Evolutionary conservation across 805 yeast species (phyloP), one percentile per base, ranked within the genome.

Genomic region (Metschnikowia aberdeeniae): DNA sequence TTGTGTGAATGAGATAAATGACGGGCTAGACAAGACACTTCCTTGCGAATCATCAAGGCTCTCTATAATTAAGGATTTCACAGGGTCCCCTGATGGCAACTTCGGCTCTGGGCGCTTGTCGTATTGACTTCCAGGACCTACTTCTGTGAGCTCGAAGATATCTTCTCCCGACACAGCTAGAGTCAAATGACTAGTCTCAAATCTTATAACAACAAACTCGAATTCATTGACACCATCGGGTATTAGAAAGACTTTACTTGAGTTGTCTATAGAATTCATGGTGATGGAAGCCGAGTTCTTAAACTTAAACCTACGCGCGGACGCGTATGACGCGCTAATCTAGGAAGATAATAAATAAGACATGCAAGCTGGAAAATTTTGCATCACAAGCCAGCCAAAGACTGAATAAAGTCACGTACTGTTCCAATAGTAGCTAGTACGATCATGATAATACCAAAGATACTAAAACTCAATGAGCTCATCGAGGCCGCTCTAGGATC

Each of bases 401-500:
- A 53, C 47, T 71, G 69, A 10, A 80, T 63, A 5, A 75, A 54
- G n/a, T 65, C 62, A 32, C 66, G 51, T 0, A 71, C 55, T 5
- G 63, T 64, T 0, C 67, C 70, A 34, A 86, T 78, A 39, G 86
- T 81, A 9, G 84, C 78, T 61, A 86, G 51, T 4, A 86, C 70
- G 35, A 86, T 80, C 87, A 86, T 81, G 12, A 80, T 60, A 0
- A 89, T 80, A 5, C 95, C 95, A 59, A 78, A 86, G 17, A 84
- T 59, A 17, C 83, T 80, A 63, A 86, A 86, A 50, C 86, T 75
- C 55, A 86, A 70, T 5, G 84, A 76, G 49, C 88, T 80, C 74
- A 86, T 78, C 3, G 89, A 87, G 1, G 89, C 90, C 12, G 93
- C 92, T 53, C 92, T 69, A 11, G 93, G 86, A 56, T 86, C 89